Conservation (phyloP, 805 yeast genomes). For the Candida pini region DNA sequence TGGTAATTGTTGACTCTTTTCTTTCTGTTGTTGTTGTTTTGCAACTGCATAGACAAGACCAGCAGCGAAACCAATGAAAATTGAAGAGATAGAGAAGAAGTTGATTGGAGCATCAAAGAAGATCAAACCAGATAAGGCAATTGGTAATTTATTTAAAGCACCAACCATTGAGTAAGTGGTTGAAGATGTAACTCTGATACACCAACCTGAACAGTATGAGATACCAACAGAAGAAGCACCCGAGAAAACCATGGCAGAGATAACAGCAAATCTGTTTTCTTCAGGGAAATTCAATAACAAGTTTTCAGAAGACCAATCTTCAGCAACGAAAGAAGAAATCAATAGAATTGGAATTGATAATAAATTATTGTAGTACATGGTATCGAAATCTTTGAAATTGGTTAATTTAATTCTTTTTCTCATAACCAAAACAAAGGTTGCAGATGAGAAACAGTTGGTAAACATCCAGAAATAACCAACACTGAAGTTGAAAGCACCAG, state of each 20-base stretch:
- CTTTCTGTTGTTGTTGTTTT: constrained; percentile 78
- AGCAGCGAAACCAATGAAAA: constrained; percentile 88
- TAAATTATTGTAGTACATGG: constrained; percentile 97
- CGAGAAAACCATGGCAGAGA: constrained; percentile 81
- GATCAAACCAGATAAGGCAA: constrained; percentile 89
- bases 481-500: constrained; percentile 39
- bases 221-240: constrained; percentile 96
- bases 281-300: constrained; percentile 73
- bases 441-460: constrained; percentile 88
- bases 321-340: constrained; percentile 67
- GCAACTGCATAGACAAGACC: constrained; percentile 96
- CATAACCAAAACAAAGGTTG: constrained; percentile 89
- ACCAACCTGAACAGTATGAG: constrained; percentile 99
- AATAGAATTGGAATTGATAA: constrained; percentile 87
- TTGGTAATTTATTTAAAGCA: constrained; percentile 96
- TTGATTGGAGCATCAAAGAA: constrained; percentile 95
- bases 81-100: constrained; percentile 83
- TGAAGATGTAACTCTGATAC: constrained; percentile 97
- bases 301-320: constrained; percentile 90
- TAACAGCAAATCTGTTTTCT: constrained; percentile 59
- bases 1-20: constrained; percentile 29
- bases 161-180: constrained; percentile 99
- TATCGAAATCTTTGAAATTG: constrained; percentile 93
- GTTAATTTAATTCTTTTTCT: constrained; percentile 97
- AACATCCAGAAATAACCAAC: constrained; percentile 97